phyloP scores from a whole-genome alignment of 768 basidiomycete species.

The Boletus sp. region DNA sequence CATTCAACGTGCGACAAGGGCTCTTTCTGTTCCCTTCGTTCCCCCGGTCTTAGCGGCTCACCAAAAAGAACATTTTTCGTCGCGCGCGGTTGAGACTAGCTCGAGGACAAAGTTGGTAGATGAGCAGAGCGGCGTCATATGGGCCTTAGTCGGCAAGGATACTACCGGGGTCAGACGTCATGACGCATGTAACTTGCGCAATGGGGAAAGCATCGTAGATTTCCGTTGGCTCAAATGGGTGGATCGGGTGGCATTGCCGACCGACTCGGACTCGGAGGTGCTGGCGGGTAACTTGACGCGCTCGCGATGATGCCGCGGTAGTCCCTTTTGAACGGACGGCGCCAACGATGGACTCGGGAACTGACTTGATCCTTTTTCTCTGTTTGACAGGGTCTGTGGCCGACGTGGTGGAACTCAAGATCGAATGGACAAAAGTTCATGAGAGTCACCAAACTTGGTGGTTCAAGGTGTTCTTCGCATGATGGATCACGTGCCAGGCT shows the following conservation, averaged over 20 bases:
- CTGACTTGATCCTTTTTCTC: constrained; percentile 16
- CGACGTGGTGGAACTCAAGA: constrained; percentile 50
- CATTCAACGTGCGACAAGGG: constrained; percentile 47
- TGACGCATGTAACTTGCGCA: constrained; percentile 80
- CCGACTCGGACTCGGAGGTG: constrained; percentile 7
- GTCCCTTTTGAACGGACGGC: constrained; percentile 10
- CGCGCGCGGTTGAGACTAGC: constrained; percentile 66
- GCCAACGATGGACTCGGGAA: constrained; percentile 25
- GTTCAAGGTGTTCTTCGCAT: neutral
- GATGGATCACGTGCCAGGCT: constrained; percentile 27
- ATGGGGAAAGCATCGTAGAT: constrained; percentile 50
- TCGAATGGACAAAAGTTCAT: constrained; percentile 36
- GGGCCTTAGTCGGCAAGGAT: constrained; percentile 70
- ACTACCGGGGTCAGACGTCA: constrained; percentile 75
- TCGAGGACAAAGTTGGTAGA: constrained; percentile 61
- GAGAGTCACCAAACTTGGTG: no score
- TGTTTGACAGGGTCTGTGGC: constrained; percentile 26
- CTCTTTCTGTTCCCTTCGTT: constrained; percentile 41
- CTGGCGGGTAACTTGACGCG: neutral
- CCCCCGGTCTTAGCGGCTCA: constrained; percentile 40
- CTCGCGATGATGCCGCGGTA: neutral
- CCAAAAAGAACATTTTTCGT: constrained; percentile 50
- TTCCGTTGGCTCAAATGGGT: constrained; percentile 20
- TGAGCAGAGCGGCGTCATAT: constrained; percentile 56
- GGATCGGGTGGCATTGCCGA: constrained; percentile 25